A percentile compares a stretch with the other conserved stretches of the same genome.
phyloP scores from a whole-genome alignment of 2,329 filamentous ascomycete species.

The Chrysoporthe deuterocubensis region DNA sequence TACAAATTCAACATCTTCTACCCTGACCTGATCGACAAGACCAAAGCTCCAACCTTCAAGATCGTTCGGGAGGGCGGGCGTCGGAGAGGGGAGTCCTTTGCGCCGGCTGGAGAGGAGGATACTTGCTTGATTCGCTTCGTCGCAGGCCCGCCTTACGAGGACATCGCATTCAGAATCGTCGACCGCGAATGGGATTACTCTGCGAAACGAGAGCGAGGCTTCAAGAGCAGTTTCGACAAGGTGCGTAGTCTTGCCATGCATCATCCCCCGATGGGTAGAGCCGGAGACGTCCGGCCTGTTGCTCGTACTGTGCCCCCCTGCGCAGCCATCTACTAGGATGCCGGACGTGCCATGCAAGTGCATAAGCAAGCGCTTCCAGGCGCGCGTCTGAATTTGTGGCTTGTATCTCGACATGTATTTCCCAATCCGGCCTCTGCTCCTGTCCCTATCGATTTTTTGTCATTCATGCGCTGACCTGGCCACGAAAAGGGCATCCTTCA shows the following conservation, averaged over 20 bases:
- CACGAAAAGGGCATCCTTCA: slow-evolving; percentile 80
- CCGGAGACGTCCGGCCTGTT: slow-evolving; percentile 10
- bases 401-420: not conserved
- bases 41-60: slow-evolving; percentile 91
- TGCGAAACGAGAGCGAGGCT: slow-evolving; percentile 90
- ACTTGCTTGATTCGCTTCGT: slow-evolving; percentile 97
- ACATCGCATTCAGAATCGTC: slow-evolving; percentile 95
- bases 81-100: slow-evolving; percentile 87
- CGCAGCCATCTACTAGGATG: not conserved
- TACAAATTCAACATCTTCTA: slow-evolving; percentile 99
- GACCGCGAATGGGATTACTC: slow-evolving; percentile 99
- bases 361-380: not conserved
- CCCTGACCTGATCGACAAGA: slow-evolving; percentile 92
- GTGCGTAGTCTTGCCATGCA: slow-evolving; percentile 53
- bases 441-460: slow-evolving; percentile 15
- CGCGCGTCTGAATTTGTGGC: not conserved
- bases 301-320: slow-evolving; percentile 27
- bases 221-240: slow-evolving; percentile 97
- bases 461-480: slow-evolving; percentile 24
- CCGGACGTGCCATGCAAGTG: not conserved
- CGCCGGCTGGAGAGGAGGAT: slow-evolving; percentile 92
- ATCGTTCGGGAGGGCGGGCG: slow-evolving; percentile 93
- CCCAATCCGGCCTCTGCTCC: not conserved
- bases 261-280: slow-evolving; percentile 26
- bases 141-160: slow-evolving; percentile 92